Evolutionary conservation across 805 yeast genomes (phyloP).

Genomic region (Kodamaea kaohsiungensis): DNA sequence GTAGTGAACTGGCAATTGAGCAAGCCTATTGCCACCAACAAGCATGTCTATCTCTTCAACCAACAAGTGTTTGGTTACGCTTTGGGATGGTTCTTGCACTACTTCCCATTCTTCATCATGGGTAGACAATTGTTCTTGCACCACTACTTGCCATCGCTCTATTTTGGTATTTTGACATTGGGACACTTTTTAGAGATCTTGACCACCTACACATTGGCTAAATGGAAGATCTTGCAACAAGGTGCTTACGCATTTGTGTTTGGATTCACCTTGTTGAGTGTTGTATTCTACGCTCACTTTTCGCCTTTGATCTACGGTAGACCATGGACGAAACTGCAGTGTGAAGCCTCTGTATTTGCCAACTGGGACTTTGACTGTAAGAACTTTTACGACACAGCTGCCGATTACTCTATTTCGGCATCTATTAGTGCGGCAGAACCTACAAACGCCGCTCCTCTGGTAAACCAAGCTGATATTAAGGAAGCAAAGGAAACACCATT

Average conservation of each 20-base stretch:
- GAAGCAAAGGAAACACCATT: conserved; percentile 28
- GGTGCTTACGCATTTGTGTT: conserved; percentile 48
- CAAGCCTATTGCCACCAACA: conserved; percentile 42
- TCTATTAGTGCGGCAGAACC: conserved; percentile 5
- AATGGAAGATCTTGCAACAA: conserved; percentile 40
- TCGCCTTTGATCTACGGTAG: conserved; percentile 77
- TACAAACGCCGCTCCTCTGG: conserved; percentile 16
- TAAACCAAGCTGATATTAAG: conserved; percentile 16
- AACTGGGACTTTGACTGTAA: conserved; percentile 92
- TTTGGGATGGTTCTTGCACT: conserved; percentile 73
- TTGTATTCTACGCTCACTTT: conserved; percentile 58
- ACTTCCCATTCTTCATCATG: conserved; percentile 80
- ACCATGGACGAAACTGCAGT: conserved; percentile 72
- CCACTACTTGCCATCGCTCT: conserved; percentile 90
- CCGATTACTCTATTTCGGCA: conserved; percentile 22
- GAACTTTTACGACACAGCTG: conserved; percentile 42
- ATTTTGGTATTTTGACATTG: conserved; percentile 78
- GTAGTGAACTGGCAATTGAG: conserved; percentile 65
- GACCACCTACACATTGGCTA: conserved; percentile 40
- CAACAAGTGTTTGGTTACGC: conserved; percentile 61
- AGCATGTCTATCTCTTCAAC: conserved; percentile 64
- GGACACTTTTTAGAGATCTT: conserved; percentile 66
- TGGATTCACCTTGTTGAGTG: conserved; percentile 49
- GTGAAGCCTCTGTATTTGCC: conserved; percentile 61
- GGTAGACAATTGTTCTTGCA: conserved; percentile 91